Percentiles rank a stretch among this genome's conserved stretches.
phyloP scores from a whole-genome alignment of 257 asterid genomes.

The Oldenlandia corymbosa region DNA sequence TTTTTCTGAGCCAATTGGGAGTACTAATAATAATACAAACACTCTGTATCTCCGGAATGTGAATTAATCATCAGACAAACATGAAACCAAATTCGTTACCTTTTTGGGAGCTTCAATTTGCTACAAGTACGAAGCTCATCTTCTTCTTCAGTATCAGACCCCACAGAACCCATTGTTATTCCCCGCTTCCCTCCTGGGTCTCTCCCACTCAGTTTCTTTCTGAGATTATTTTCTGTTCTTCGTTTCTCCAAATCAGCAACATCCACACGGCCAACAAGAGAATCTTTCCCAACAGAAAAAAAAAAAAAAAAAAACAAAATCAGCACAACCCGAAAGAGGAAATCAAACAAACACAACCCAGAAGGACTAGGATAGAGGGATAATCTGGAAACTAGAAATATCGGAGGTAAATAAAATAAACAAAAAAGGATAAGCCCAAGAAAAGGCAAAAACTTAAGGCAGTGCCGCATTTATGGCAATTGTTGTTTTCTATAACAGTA shows the following conservation, averaged over 20 bases:
- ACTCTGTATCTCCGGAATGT: too few species aligned
- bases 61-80: not conserved
- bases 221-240: constrained; percentile 10
- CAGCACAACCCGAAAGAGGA: not conserved
- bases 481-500: constrained; percentile 21
- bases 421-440: constrained; percentile 17
- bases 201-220: constrained; percentile 13
- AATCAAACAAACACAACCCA: not conserved
- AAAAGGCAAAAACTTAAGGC: constrained; percentile 17
- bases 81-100: constrained; percentile 32
- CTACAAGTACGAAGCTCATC: constrained; percentile 41
- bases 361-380: constrained; percentile 25
- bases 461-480: constrained; percentile 31
- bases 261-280: constrained; percentile 7
- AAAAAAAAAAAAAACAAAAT: not conserved
- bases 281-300: constrained; percentile 10
- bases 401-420: not conserved
- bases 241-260: not conserved
- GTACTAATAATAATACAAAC: too few species aligned
- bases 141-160: constrained; percentile 43
- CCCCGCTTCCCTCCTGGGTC: constrained; percentile 7
- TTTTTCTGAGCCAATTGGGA: not conserved
- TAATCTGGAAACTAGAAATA: constrained; percentile 34
- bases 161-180: constrained; percentile 61
- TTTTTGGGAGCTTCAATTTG: constrained; percentile 36